Evolutionary conservation across 2,329 filamentous ascomycete genomes (phyloP).

Genomic region (Rutstroemia sp.): DNA sequence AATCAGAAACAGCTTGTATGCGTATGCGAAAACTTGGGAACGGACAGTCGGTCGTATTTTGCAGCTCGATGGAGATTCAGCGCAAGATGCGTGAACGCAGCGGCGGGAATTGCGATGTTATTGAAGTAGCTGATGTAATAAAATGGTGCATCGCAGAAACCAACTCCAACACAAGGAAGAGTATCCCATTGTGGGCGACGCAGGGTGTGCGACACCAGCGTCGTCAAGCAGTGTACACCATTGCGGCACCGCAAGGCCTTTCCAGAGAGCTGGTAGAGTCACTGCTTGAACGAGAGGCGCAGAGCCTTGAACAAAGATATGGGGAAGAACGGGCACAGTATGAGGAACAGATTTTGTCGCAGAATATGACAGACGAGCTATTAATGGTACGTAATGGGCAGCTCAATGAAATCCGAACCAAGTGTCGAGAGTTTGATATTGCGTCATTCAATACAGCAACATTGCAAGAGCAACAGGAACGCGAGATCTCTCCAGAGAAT

Average conservation of each 20-base stretch:
- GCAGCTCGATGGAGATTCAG: slow-evolving; percentile 50
- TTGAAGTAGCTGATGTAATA: slow-evolving; percentile 49
- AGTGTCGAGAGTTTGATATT: slow-evolving; percentile 33
- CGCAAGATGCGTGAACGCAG: slow-evolving; percentile 38
- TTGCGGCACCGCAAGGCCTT: not conserved
- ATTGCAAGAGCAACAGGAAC: slow-evolving; percentile 60
- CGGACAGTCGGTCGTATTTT: slow-evolving; percentile 59
- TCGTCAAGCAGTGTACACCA: slow-evolving; percentile 15
- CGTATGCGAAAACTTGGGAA: slow-evolving; percentile 61
- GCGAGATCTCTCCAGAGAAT: slow-evolving; percentile 57
- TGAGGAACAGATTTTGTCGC: too few species aligned
- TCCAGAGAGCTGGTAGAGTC: slow-evolving; percentile 46
- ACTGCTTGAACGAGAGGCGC: not conserved
- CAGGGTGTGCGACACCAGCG: slow-evolving; percentile 47
- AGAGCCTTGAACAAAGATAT: too few species aligned
- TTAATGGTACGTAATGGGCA: not conserved
- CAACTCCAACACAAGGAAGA: slow-evolving; percentile 39
- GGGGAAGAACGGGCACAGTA: too few species aligned
- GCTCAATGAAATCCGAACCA: slow-evolving; percentile 12
- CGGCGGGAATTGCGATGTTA: slow-evolving; percentile 9
- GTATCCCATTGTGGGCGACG: slow-evolving; percentile 51
- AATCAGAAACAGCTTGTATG: slow-evolving; percentile 49
- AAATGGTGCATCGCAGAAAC: slow-evolving; percentile 54
- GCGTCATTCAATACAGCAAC: slow-evolving; percentile 17
- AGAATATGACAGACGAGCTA: too few species aligned